These are phyloP conservation scores for Purpureocillium lavendulum DNA, from an alignment of 2,329 filamentous ascomycete genomes.

Conservation along the genomic window DNA sequence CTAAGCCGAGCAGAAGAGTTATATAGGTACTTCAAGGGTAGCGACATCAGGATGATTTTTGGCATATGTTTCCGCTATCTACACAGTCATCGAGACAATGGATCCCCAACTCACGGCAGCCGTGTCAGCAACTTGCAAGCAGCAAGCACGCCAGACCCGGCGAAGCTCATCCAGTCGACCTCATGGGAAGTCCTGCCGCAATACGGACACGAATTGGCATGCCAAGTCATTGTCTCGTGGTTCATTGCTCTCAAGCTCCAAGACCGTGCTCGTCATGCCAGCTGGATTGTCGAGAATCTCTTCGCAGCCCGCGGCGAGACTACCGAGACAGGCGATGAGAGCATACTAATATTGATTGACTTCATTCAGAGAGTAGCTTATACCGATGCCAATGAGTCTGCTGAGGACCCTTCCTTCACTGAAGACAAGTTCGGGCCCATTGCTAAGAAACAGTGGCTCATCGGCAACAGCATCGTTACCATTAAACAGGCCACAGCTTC, in stretches of 20 bases:
- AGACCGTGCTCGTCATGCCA: slow-evolving; percentile 75
- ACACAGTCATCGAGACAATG: slow-evolving; percentile 75
- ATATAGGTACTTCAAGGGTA: slow-evolving; percentile 81
- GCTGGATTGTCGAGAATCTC: slow-evolving; percentile 83
- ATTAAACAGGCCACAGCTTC: slow-evolving; percentile 61
- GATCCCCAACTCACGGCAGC: no score
- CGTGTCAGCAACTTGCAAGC: no score
- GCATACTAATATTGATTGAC: slow-evolving; percentile 87
- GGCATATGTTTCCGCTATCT: slow-evolving; percentile 92
- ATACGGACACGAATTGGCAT: slow-evolving; percentile 89
- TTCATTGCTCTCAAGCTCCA: slow-evolving; percentile 82
- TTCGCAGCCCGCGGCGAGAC: slow-evolving; percentile 68
- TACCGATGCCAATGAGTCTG: slow-evolving; percentile 74
- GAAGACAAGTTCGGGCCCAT: slow-evolving; percentile 57
- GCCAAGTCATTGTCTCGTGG: slow-evolving; percentile 96
- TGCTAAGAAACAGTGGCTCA: slow-evolving; percentile 59
- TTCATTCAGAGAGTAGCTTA: slow-evolving; percentile 91
- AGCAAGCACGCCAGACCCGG: slow-evolving; percentile 29
- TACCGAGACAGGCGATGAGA: slow-evolving; percentile 74
- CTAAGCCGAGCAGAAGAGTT: slow-evolving; percentile 77
- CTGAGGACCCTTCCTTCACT: slow-evolving; percentile 57
- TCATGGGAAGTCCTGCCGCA: slow-evolving; percentile 70
- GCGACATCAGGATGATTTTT: slow-evolving; percentile 90
- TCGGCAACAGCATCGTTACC: slow-evolving; percentile 66
- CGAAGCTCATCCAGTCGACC: slow-evolving; percentile 14